Base-by-base conservation (phyloP, 2,329 filamentous ascomycete species). In the Scolecobasidium constrictum region DNA sequence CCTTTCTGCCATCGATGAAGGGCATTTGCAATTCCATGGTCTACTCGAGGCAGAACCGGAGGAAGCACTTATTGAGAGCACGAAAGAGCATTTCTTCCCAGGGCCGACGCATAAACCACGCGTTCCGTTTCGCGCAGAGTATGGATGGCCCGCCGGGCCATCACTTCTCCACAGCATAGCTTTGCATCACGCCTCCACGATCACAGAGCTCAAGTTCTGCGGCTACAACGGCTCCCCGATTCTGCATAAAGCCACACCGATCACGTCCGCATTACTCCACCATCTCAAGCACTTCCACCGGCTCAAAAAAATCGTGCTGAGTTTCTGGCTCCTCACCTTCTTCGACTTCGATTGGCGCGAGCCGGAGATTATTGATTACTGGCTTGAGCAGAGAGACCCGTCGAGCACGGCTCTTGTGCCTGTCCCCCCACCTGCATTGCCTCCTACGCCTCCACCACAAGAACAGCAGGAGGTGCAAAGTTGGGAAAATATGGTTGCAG, bases 201-300 rank as follows among this genome's bases (percentile, higher is more conserved):
- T 68, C 12, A 57, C 56, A 16, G 65, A 68, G 47, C 58, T 70
- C 38, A 70, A 69, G 45, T 62, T 70, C 35, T 69, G 66, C 44
- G 67, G 66, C 23, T 69, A 66, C 50, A 60, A 60, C 39, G 66
- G 66, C 28, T 57, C 61, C 12, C 60, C 66, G 0, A 55, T 65
- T 1, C 56, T 69, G 21, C 62, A 61, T 4, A 36, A 53, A 4
- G 54, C 58, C 5, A 63, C 60, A 1, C 50, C 59, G 0, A 61
- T 66, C 37, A 65, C 63, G 0, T 49, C 48, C 1, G 56, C 60
- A 0, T 51, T 69, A 5, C 56, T 69, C 9, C 49, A 52, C 6
- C 53, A 62, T 2, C 56, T 70, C 9, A 57, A 59, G 13, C 54
- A 63, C 40, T 68, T 65, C 49, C 57, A 66, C 46, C 61, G 61